phyloP scores from a whole-genome alignment of 1,139 yeast genomes.

The Yamadazyma triangularis region DNA sequence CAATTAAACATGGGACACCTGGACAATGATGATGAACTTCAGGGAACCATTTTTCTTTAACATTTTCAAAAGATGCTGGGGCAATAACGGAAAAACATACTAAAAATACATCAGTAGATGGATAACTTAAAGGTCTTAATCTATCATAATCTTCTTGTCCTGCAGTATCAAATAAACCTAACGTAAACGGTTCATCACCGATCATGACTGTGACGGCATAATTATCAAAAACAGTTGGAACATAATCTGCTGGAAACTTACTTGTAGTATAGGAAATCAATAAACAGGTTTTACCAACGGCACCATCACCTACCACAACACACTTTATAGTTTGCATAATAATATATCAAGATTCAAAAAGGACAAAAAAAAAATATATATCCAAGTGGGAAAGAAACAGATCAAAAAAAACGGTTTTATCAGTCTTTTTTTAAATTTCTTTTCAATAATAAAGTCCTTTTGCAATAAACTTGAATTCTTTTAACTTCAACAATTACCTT shows the following conservation, averaged over 20 bases:
- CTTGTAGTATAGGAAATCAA: slow-evolving; percentile 86
- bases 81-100: slow-evolving; percentile 94
- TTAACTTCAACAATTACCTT: too few relatives aligned
- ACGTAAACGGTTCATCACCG: slow-evolving; percentile 96
- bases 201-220: slow-evolving; percentile 98
- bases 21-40: slow-evolving; percentile 98
- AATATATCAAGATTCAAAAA: not conserved
- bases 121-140: slow-evolving; percentile 92
- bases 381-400: too few relatives aligned
- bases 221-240: slow-evolving; percentile 91
- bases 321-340: slow-evolving; percentile 85
- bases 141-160: slow-evolving; percentile 99
- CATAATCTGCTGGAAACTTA: slow-evolving; percentile 84
- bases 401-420: too few relatives aligned
- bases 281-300: slow-evolving; percentile 90
- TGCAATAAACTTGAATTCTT: too few relatives aligned
- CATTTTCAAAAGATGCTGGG: slow-evolving; percentile 97
- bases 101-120: slow-evolving; percentile 93
- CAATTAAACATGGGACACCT: slow-evolving; percentile 92
- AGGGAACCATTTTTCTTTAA: slow-evolving; percentile 97
- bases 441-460: too few relatives aligned
- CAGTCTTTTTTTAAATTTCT: too few relatives aligned
- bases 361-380: slow-evolving; percentile 4
- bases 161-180: slow-evolving; percentile 95
- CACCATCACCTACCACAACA: slow-evolving; percentile 98